Conservation (phyloP, 805 yeast genomes). For the Wickerhamiella qilinensis region DNA sequence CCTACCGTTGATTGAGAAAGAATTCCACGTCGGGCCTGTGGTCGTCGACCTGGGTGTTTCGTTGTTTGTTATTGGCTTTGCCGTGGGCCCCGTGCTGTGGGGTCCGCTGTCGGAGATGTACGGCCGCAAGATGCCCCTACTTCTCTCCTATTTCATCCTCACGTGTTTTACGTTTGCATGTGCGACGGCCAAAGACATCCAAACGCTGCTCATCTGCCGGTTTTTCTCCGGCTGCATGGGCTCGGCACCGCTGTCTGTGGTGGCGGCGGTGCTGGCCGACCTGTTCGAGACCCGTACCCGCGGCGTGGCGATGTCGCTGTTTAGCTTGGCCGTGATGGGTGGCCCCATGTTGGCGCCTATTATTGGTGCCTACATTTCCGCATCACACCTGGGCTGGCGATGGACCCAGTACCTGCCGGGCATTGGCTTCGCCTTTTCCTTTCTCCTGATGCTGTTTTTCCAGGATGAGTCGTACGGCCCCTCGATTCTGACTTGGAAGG, state of each 20-base stretch:
- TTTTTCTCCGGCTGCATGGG: slow-evolving; percentile 73
- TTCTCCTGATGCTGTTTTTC: slow-evolving; percentile 28
- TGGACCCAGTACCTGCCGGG: slow-evolving; percentile 67
- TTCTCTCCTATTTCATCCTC: slow-evolving; percentile 41
- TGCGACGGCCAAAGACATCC: slow-evolving; percentile 66
- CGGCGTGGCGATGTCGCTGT: slow-evolving; percentile 61
- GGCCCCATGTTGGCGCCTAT: slow-evolving; percentile 81
- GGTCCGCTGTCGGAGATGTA: slow-evolving; percentile 73
- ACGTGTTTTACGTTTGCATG: slow-evolving; percentile 50
- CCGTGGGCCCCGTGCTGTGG: slow-evolving; percentile 82
- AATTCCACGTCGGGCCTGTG: slow-evolving; percentile 44
- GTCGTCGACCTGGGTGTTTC: slow-evolving; percentile 65
- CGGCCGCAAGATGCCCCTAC: slow-evolving; percentile 50
- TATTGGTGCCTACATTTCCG: slow-evolving; percentile 51
- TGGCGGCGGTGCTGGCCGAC: slow-evolving; percentile 78
- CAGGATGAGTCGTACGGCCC: slow-evolving; percentile 61
- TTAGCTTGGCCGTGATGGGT: slow-evolving; percentile 54
- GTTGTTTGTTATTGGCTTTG: slow-evolving; percentile 81
- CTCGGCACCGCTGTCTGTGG: slow-evolving; percentile 72
- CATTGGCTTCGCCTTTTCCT: slow-evolving; percentile 34
- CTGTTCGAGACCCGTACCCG: slow-evolving; percentile 48
- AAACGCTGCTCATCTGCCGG: slow-evolving; percentile 52
- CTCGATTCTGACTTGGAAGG: slow-evolving; percentile 44
- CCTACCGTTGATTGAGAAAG: slow-evolving; percentile 29
- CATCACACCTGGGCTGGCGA: slow-evolving; percentile 58